phyloP scores from a whole-genome alignment of 768 basidiomycete species.

The Lenzites betulinus region DNA sequence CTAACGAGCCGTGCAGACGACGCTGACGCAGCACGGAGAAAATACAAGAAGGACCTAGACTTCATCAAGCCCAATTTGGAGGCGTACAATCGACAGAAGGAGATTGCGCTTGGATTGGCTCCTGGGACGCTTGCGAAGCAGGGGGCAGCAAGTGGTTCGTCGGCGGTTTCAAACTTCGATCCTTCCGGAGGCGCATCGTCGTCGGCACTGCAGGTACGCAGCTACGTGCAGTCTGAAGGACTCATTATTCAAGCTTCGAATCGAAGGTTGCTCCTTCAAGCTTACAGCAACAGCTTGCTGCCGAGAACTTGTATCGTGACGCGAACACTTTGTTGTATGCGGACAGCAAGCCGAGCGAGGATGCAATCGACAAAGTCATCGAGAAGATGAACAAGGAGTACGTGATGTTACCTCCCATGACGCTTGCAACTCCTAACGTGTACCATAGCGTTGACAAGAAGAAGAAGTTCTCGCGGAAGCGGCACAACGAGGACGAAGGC shows the following conservation, averaged over 20 bases:
- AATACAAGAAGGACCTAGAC: conserved; percentile 93
- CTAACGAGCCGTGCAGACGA: conserved; percentile 62
- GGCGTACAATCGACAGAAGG: conserved; percentile 89
- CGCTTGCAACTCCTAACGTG: conserved; percentile 1
- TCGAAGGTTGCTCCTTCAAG: conserved; percentile 52
- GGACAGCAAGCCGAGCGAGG: conserved; percentile 93
- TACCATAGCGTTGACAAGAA: conserved; percentile 79
- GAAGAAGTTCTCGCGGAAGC: conserved; percentile 86
- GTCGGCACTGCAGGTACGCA: conserved; percentile 41
- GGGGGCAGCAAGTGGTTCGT: conserved; percentile 39
- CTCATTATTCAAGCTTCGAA: conserved; percentile 14
- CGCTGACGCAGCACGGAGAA: conserved; percentile 81
- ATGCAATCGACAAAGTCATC: conserved; percentile 91
- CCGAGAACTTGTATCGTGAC: conserved; percentile 88
- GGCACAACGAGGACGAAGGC: conserved; percentile 88
- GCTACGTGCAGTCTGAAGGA: not conserved
- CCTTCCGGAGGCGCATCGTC: conserved; percentile 40
- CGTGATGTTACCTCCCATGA: conserved; percentile 38
- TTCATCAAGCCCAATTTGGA: conserved; percentile 84
- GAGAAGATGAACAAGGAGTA: conserved; percentile 93
- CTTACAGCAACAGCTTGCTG: conserved; percentile 66
- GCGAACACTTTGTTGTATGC: conserved; percentile 92
- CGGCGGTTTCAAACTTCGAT: conserved; percentile 52
- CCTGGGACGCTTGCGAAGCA: conserved; percentile 62
- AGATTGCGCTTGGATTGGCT: conserved; percentile 73